phyloP scores from a whole-genome alignment of 2,329 filamentous ascomycete genomes.

The Aspergillus fumigatiaffinis region DNA sequence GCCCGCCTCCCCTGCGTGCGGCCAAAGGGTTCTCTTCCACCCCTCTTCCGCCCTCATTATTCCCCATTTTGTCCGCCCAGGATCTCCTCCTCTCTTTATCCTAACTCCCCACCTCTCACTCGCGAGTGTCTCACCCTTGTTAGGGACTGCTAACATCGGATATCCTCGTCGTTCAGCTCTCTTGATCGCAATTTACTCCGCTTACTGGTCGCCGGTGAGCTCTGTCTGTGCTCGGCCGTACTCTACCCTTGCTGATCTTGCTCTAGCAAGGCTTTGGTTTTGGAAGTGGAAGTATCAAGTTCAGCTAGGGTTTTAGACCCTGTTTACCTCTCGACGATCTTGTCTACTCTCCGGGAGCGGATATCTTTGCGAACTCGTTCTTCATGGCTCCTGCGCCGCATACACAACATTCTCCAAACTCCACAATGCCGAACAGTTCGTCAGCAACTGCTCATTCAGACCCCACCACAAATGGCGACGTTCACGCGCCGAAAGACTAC shows the following conservation, averaged over 20 bases:
- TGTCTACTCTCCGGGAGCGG: neutral
- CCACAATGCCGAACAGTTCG: constrained; percentile 27
- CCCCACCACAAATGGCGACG: constrained; percentile 26
- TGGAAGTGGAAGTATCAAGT: constrained; percentile 6
- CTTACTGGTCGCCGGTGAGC: constrained; percentile 2
- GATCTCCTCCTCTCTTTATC: constrained; percentile 15
- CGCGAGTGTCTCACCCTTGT: neutral
- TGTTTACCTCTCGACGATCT: neutral
- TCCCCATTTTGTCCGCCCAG: constrained; percentile 16
- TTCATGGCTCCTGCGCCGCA: constrained; percentile 14
- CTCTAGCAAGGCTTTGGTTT: constrained; percentile 15
- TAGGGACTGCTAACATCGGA: neutral
- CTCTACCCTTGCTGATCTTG: constrained; percentile 10
- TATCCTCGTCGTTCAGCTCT: neutral
- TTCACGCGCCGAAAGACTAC: constrained; percentile 17
- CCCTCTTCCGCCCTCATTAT: constrained; percentile 23
- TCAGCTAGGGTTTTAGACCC: constrained; percentile 5
- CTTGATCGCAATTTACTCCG: neutral
- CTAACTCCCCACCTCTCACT: constrained; percentile 2
- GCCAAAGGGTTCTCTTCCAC: constrained; percentile 23
- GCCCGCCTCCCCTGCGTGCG: constrained; percentile 15
- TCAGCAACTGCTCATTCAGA: constrained; percentile 21
- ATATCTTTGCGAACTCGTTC: constrained; percentile 3
- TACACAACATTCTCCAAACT: constrained; percentile 20
- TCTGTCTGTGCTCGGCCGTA: neutral